Evolutionary conservation across 2,329 filamentous ascomycete species (phyloP), one percentile per base, ranked within the genome.

Genomic region (Diaporthe ilicicola): DNA sequence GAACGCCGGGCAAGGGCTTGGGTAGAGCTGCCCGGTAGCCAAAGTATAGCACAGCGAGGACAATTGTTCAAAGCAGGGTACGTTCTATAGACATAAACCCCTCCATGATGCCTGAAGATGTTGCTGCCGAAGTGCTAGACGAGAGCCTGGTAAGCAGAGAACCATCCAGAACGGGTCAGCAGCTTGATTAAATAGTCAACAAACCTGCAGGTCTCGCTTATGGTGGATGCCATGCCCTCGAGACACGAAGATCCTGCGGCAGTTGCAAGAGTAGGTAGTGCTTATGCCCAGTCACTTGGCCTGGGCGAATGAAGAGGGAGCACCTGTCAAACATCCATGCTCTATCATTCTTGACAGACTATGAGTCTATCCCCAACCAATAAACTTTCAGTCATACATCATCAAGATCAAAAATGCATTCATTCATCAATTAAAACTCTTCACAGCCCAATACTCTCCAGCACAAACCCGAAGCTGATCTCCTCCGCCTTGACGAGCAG

Each of bases 1-100:
- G 84, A 53, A 87, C 86, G 6, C 81, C 82, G 3, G 82, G 76
- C 4, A 87, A 78, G 2, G 85, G 84, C 59, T 79, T 82, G 1
- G 84, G 85, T 0, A 85, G 75, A 8, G 78, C 71, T 9, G 70
- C 67, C 19, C 74, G 70, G 62, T 75, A 76, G 7, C 24, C 17
- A 34, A 34, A 10, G 19, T 70, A 70, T 6, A 70, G 15, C 22
- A 44, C 4, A 5, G 39, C 24, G 1, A 70, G 50, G 17, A 37
- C 37, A 13, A 24, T 27, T 22, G 55, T 13, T 15, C 29, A 24
- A 32, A 22, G 10, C 9, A 70, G 34, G 19, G 50, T 27, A 19
- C 48, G 13, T 6, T 27, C 37, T 22, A 37, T 19, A 32, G 56
- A 48, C 0, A 54, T 50, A 24, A 70, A 22, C 10, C 27, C 27